Evolutionary conservation across 2,329 filamentous ascomycete genomes (phyloP).

Genomic region (Cladosporium sphaerospermum): DNA sequence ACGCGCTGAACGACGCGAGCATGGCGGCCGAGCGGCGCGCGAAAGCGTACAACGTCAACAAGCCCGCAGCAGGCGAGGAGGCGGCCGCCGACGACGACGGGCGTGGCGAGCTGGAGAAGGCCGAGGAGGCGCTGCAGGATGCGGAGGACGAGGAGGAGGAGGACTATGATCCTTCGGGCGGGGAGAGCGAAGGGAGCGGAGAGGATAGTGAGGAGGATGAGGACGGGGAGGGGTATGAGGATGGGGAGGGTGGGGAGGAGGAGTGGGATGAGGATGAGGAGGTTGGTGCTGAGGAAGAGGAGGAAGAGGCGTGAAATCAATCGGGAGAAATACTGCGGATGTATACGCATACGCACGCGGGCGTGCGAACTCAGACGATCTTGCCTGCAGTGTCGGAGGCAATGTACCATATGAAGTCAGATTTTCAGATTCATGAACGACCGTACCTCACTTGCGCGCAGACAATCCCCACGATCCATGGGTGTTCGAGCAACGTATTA

Average conservation of each 20-base stretch:
- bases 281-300: constrained; percentile 13
- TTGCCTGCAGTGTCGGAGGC: no score
- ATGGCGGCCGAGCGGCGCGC: constrained; percentile 55
- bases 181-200: constrained; percentile 30
- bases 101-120: constrained; percentile 25
- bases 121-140: constrained; percentile 28
- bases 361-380: no score
- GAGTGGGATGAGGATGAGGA: constrained; percentile 22
- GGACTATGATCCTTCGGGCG: constrained; percentile 28
- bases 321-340: background rate
- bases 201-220: constrained; percentile 25
- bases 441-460: no score
- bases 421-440: no score
- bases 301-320: background rate
- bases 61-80: constrained; percentile 27
- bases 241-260: constrained; percentile 18
- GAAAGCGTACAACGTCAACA: constrained; percentile 52
- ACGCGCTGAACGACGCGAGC: constrained; percentile 57
- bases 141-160: constrained; percentile 30
- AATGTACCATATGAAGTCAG: no score
- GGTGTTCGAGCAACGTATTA: no score
- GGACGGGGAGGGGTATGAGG: constrained; percentile 19
- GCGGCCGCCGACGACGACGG: constrained; percentile 14
- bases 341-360: no score
- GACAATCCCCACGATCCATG: no score